phyloP scores from a whole-genome alignment of 768 basidiomycete species.

The Leucocoprinus birnbaumii region DNA sequence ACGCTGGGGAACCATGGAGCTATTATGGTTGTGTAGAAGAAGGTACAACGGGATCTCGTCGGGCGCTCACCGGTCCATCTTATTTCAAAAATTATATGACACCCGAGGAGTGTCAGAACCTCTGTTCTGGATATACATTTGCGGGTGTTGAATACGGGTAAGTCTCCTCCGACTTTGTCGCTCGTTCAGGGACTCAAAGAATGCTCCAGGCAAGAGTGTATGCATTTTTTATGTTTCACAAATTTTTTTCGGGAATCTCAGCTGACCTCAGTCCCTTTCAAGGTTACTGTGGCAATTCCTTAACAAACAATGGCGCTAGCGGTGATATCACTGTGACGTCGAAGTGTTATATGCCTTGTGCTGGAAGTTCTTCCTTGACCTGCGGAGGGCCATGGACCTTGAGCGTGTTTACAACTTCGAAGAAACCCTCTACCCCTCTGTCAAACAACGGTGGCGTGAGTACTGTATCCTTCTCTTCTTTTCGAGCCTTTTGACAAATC shows the following conservation, averaged over 20 bases:
- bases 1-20: slow-evolving; percentile 9
- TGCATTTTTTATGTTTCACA: not conserved
- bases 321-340: slow-evolving; percentile 14
- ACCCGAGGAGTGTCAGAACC: slow-evolving; percentile 19
- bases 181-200: not conserved
- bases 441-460: slow-evolving; percentile 18
- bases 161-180: not conserved
- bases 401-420: slow-evolving; percentile 13
- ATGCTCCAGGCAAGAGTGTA: slow-evolving; percentile 11
- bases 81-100: slow-evolving; percentile 21
- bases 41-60: slow-evolving; percentile 21
- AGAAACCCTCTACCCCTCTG: slow-evolving; percentile 12
- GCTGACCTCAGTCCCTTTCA: not conserved
- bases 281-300: slow-evolving; percentile 24
- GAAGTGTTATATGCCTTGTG: slow-evolving; percentile 17
- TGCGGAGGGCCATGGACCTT: slow-evolving; percentile 19
- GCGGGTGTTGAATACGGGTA: slow-evolving; percentile 23
- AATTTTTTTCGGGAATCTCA: not conserved
- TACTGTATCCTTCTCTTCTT: not conserved
- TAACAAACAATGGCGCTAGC: slow-evolving; percentile 23
- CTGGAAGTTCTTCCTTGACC: slow-evolving; percentile 16
- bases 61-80: slow-evolving; percentile 23
- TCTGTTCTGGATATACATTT: slow-evolving; percentile 23
- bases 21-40: slow-evolving; percentile 31
- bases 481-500: not conserved